Conservation (phyloP, 2,329 filamentous ascomycete species). For the Trichoderma simmonsii region DNA sequence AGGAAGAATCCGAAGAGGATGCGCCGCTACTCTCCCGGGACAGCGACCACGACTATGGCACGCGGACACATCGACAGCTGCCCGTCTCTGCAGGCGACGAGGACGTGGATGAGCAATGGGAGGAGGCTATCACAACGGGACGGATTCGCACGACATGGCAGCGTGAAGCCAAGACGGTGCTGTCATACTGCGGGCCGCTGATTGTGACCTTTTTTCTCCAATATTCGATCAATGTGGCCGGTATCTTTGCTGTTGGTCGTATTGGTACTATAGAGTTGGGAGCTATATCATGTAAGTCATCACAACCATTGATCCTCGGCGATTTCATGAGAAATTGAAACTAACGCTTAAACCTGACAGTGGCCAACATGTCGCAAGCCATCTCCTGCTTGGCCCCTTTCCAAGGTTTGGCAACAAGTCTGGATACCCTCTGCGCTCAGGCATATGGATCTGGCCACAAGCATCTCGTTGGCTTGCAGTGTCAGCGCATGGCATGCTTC, state of each 20-base stretch:
- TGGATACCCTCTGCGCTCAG: conserved; percentile 91
- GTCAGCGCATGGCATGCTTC: conserved; percentile 79
- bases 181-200: conserved; percentile 66
- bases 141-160: conserved; percentile 88
- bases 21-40: conserved; percentile 37
- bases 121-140: conserved; percentile 76
- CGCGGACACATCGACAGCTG: conserved; percentile 31
- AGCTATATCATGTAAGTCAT: conserved; percentile 40
- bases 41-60: conserved; percentile 11
- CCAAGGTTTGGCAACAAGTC: conserved; percentile 80
- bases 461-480: conserved; percentile 78
- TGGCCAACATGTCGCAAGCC: conserved; percentile 71
- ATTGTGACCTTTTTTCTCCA: conserved; percentile 72
- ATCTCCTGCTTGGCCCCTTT: conserved; percentile 76
- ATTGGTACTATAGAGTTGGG: conserved; percentile 62
- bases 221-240: conserved; percentile 79
- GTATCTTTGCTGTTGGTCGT: conserved; percentile 74
- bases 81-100: conserved; percentile 42
- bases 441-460: conserved; percentile 90
- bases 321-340: neutral
- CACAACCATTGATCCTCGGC: neutral
- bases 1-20: conserved; percentile 42
- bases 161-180: conserved; percentile 79
- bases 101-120: conserved; percentile 72
- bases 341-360: conserved; percentile 19